Base-by-base conservation (phyloP, 1,139 yeast species). In the Lipomyces yarrowii region DNA sequence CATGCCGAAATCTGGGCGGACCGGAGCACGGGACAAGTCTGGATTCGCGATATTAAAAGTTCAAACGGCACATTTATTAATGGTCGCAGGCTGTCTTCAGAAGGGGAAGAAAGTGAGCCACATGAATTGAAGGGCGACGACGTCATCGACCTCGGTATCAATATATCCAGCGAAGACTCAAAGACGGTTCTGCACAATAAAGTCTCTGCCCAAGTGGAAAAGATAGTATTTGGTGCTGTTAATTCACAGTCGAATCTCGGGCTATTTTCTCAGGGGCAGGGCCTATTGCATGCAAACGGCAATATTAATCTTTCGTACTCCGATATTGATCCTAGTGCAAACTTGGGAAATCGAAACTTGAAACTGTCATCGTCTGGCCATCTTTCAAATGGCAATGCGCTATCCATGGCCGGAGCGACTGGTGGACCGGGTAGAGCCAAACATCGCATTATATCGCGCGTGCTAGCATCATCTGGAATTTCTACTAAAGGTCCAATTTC, bases 11-110 rank as follows among this genome's bases (percentile, higher is more conserved):
- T 94, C 69, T 91, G 86, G 81, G 87, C 92, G 55, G 93, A 89
- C 72, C 80, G 86, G n/a, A 79, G 79, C 35, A 80, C 81, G 6
- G 93, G 96, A 13, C 84, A 84, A 67, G 83, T 94, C 48, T 91
- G 85, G 84, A 84, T 94, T 55, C 86, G 88, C 72, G 99, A 94
- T 78, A 83, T 92, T 72, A 91, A 92, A 63, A 89, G 96, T 8
- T 90, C 97, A 26, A 94, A 94, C 77, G 99, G 99, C 11, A 94
- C 99, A 0, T 96, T 90, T 76, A 86, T 94, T 61, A 94, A 94
- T 76, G 91, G 88, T 57, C 81, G 80, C 55, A 87, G 93, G 68
- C 82, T 94, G 8, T 85, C 86, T 30, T 82, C 84, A 54, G 93
- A 84, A 61, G 80, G 80, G 70, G 81, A 82, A 18, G 84, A 81